phyloP scores from a whole-genome alignment of 2,329 filamentous ascomycete species.

The Colletotrichum tofieldiae region DNA sequence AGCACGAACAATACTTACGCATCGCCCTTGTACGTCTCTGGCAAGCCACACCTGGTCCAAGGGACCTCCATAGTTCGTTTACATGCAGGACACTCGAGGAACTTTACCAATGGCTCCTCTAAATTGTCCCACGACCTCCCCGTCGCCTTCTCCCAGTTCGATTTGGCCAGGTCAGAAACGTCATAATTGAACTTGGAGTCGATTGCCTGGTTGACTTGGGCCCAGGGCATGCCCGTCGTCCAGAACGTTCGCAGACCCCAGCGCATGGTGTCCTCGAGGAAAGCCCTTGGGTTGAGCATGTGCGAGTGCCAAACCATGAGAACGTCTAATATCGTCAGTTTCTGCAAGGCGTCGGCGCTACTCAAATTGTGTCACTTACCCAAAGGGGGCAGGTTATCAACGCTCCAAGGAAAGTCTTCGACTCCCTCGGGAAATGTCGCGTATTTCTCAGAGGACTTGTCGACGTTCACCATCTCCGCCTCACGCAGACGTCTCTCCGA shows the following conservation, averaged over 20 bases:
- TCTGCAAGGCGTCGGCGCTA: background rate
- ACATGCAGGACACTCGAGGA: conserved; percentile 72
- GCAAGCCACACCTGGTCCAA: conserved; percentile 71
- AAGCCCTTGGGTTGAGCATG: conserved; percentile 83
- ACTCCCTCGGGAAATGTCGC: conserved; percentile 51
- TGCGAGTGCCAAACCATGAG: conserved; percentile 87
- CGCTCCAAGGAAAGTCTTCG: conserved; percentile 53
- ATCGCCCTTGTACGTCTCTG: conserved; percentile 50
- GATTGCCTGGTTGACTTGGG: conserved; percentile 70
- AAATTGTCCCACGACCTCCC: conserved; percentile 72
- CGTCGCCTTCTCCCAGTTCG: conserved; percentile 64
- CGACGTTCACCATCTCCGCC: conserved; percentile 52
- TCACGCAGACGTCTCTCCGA: conserved; percentile 52
- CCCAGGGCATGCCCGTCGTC: conserved; percentile 78
- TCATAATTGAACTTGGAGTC: conserved; percentile 72
- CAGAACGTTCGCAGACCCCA: conserved; percentile 70
- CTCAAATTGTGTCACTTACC: conserved; percentile 60
- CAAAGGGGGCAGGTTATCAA: conserved; percentile 69
- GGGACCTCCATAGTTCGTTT: conserved; percentile 58
- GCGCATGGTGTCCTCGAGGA: conserved; percentile 81
- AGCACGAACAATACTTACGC: conserved; percentile 42
- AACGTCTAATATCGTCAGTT: conserved; percentile 67
- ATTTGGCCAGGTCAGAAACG: conserved; percentile 60
- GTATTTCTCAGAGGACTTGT: conserved; percentile 47
- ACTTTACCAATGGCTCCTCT: conserved; percentile 64